phyloP scores from a whole-genome alignment of 139 green algal species.

The Raphidocelis subcapitata region DNA sequence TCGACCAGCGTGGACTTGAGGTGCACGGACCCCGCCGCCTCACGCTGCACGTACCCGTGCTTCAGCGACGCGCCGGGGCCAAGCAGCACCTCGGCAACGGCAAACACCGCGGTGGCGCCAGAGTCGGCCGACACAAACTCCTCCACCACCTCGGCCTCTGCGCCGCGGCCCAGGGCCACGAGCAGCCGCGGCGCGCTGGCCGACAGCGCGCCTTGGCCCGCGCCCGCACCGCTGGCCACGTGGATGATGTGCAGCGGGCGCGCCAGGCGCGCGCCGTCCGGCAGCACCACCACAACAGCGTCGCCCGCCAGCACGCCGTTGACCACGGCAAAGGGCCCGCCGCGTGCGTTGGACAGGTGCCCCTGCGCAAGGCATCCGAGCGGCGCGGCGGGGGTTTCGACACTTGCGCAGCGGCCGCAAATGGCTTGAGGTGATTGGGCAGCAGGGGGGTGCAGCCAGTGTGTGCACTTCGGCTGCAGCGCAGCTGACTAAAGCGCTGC shows the following conservation, averaged over 20 bases:
- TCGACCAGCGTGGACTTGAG: conserved; percentile 78
- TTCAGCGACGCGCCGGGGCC: conserved; percentile 57
- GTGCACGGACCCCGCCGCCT: conserved; percentile 55
- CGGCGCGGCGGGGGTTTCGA: too few relatives aligned
- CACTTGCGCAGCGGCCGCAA: too few relatives aligned
- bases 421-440: too few relatives aligned
- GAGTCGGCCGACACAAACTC: conserved; percentile 55
- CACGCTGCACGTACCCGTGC: conserved; percentile 61
- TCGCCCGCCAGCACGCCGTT: conserved; percentile 70
- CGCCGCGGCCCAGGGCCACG: conserved; percentile 48
- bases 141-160: conserved; percentile 69
- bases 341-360: conserved; percentile 43
- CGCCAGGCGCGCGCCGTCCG: conserved; percentile 33
- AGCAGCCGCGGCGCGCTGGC: conserved; percentile 62
- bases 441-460: too few relatives aligned
- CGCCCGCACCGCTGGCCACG: conserved; percentile 7
- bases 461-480: too few relatives aligned
- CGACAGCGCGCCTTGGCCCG: not conserved
- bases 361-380: conserved; percentile 32
- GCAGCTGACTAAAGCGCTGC: too few relatives aligned
- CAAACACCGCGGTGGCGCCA: conserved; percentile 38
- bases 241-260: conserved; percentile 51
- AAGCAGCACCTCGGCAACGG: conserved; percentile 73
- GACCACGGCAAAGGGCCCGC: conserved; percentile 74
- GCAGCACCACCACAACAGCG: conserved; percentile 62